Percentiles rank a stretch among this genome's conserved stretches.
Conservation (phyloP, 345 rosid genomes). For the Hirschfeldia incana region DNA sequence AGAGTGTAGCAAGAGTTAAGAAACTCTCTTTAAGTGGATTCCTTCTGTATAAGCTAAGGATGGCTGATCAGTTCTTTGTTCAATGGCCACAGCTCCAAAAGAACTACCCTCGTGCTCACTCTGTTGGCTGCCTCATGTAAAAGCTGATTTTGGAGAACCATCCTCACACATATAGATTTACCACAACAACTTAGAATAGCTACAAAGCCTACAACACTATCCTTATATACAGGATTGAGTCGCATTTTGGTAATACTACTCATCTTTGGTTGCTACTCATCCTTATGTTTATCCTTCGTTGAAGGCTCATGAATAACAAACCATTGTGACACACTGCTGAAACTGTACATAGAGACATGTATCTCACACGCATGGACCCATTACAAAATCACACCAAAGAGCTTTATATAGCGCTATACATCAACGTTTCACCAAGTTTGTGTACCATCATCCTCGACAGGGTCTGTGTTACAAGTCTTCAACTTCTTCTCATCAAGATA, state of each 20-base stretch:
- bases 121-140: slow-evolving; percentile 86
- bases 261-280: not conserved
- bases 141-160: slow-evolving; percentile 23
- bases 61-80: slow-evolving; percentile 88
- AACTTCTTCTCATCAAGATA: slow-evolving; percentile 46
- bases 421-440: slow-evolving; percentile 19
- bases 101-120: slow-evolving; percentile 64
- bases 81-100: slow-evolving; percentile 86
- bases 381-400: not conserved
- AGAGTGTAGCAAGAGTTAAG: slow-evolving; percentile 91
- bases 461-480: slow-evolving; percentile 4
- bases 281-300: no score
- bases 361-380: not conserved
- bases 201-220: not conserved
- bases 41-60: slow-evolving; percentile 66
- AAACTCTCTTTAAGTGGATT: slow-evolving; percentile 87
- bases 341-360: not conserved
- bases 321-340: no score
- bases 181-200: slow-evolving; percentile 19
- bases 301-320: no score
- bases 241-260: not conserved
- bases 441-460: slow-evolving; percentile 15
- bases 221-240: not conserved
- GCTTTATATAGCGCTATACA: not conserved
- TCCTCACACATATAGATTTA: slow-evolving; percentile 8